These are phyloP conservation scores for Dothideomycetidae sp. DNA, from an alignment of 2,329 filamentous ascomycete genomes.

Conservation along the genomic window DNA sequence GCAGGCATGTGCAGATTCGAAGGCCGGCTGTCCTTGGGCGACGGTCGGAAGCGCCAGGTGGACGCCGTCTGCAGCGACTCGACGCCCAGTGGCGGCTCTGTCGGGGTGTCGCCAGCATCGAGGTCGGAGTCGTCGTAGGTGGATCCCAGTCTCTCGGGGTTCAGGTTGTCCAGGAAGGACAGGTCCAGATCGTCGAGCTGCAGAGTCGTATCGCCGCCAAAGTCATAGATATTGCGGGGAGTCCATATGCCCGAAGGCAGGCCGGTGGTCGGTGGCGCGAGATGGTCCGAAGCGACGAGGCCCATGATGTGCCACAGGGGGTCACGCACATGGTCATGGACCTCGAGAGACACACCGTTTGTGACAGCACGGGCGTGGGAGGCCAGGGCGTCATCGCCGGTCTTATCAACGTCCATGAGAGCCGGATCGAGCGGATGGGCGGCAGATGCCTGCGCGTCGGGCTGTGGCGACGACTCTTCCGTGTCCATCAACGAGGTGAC, in stretches of 20 bases:
- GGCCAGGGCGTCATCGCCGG: too few species aligned
- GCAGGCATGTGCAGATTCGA: slow-evolving; percentile 28
- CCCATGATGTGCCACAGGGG: slow-evolving; percentile 11
- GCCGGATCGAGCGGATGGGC: too few species aligned
- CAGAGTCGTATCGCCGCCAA: slow-evolving; percentile 31
- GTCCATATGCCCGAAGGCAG: slow-evolving; percentile 24
- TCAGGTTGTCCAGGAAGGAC: slow-evolving; percentile 32
- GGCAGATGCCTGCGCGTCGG: too few species aligned
- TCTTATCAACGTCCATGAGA: too few species aligned
- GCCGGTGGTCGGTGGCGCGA: slow-evolving; percentile 1
- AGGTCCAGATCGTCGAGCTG: slow-evolving; percentile 33
- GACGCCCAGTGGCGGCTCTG: slow-evolving; percentile 19
- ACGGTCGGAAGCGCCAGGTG: slow-evolving; percentile 32
- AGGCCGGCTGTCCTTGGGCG: slow-evolving; percentile 22
- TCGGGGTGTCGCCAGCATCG: slow-evolving; percentile 17
- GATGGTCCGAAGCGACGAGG: slow-evolving; percentile 1
- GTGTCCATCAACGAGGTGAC: too few species aligned
- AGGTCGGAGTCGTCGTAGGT: not conserved
- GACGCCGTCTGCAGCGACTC: slow-evolving; percentile 26
- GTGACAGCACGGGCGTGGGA: too few species aligned
- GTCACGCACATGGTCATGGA: slow-evolving; percentile 9
- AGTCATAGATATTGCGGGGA: slow-evolving; percentile 31
- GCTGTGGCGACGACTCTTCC: too few species aligned
- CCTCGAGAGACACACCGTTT: too few species aligned
- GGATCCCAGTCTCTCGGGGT: slow-evolving; percentile 20